These are phyloP conservation scores for Cladosporium sp. DNA, from an alignment of 2,329 filamentous ascomycete species.

Conservation along the genomic window DNA sequence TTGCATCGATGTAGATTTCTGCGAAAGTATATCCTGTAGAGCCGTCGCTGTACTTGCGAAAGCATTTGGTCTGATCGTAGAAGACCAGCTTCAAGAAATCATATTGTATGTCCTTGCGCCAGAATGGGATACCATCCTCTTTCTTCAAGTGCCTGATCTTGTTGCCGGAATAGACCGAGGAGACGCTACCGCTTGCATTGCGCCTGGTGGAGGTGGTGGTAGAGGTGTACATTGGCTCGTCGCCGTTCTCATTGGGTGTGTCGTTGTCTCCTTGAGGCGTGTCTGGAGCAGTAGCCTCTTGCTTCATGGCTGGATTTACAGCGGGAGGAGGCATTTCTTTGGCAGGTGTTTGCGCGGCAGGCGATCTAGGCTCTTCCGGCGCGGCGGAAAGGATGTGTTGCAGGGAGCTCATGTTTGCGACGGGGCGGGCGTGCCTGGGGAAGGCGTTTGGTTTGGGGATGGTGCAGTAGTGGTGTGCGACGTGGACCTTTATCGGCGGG, in stretches of 20 bases:
- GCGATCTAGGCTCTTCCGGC: slow-evolving; percentile 20
- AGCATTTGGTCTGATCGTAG: slow-evolving; percentile 72
- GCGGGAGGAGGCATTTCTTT: slow-evolving; percentile 12
- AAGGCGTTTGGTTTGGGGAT: background rate
- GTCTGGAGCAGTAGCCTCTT: slow-evolving; percentile 15
- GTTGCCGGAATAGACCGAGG: slow-evolving; percentile 67
- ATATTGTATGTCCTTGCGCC: slow-evolving; percentile 85
- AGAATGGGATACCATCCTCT: slow-evolving; percentile 82
- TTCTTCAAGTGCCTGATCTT: slow-evolving; percentile 87
- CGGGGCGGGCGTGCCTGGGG: background rate
- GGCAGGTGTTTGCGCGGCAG: slow-evolving; percentile 7
- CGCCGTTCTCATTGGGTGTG: slow-evolving; percentile 8
- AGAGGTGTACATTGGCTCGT: slow-evolving; percentile 44
- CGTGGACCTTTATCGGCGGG: slow-evolving; percentile 7
- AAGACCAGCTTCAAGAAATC: slow-evolving; percentile 82
- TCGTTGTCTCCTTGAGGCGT: slow-evolving; percentile 7
- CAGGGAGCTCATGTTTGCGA: slow-evolving; percentile 24
- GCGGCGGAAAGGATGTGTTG: slow-evolving; percentile 32
- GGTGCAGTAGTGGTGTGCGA: slow-evolving; percentile 10
- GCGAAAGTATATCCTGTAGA: slow-evolving; percentile 77
- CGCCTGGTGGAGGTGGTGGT: slow-evolving; percentile 56
- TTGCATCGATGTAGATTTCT: slow-evolving; percentile 96
- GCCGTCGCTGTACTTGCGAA: slow-evolving; percentile 87
- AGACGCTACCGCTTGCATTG: slow-evolving; percentile 65
- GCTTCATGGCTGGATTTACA: background rate